Evolutionary conservation across 176 grass and related monocot genomes (phyloP).

Genomic region (Puccinellia tenuiflora): DNA sequence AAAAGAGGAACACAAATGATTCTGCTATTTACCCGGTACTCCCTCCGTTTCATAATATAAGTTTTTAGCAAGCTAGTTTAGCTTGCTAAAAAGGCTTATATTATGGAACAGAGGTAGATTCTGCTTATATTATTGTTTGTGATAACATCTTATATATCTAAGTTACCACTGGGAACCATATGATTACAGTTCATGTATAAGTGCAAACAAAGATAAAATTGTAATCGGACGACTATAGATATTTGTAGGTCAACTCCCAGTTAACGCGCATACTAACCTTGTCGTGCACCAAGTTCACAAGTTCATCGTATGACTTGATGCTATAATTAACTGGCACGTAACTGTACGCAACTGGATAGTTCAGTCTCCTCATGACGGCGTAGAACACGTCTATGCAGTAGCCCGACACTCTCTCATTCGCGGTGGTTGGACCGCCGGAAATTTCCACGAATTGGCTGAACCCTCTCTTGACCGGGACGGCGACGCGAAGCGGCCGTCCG

Average conservation of each 20-base stretch:
- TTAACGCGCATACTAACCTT: constrained; percentile 22
- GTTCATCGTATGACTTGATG: constrained; percentile 22
- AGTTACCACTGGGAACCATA: no score
- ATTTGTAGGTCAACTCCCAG: no score
- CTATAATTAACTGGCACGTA: neutral
- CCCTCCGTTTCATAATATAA: no score
- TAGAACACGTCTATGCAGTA: constrained; percentile 72
- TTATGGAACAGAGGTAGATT: no score
- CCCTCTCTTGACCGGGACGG: constrained; percentile 55
- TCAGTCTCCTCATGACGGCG: constrained; percentile 35
- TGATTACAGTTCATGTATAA: no score
- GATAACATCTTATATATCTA: no score
- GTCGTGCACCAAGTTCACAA: constrained; percentile 12
- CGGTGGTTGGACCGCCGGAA: neutral
- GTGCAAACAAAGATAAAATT: no score
- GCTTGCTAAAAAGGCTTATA: no score
- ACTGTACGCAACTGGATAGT: constrained; percentile 28
- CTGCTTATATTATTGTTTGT: no score
- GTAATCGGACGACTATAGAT: no score
- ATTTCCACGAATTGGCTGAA: constrained; percentile 57
- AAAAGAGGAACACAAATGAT: neutral
- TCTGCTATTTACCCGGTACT: no score
- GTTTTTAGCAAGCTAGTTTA: no score
- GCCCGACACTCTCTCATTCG: constrained; percentile 34
- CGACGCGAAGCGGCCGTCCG: constrained; percentile 29